phyloP scores from a whole-genome alignment of 2,329 filamentous ascomycete species.

The Verticillium dahliae region DNA sequence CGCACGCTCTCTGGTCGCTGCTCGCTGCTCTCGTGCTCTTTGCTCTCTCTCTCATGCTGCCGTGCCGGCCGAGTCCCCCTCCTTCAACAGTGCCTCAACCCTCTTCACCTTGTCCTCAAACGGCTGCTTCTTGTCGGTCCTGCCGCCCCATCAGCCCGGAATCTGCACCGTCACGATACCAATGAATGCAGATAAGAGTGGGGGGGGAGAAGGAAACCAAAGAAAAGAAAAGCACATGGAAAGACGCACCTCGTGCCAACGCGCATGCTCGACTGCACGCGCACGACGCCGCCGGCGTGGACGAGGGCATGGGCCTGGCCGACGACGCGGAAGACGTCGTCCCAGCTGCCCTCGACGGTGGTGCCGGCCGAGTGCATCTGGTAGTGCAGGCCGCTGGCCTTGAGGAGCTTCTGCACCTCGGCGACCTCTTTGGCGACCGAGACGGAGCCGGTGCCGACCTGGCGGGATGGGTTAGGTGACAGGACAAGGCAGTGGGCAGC shows the following conservation, averaged over 20 bases:
- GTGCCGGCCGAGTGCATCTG: constrained; percentile 92
- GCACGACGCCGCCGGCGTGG: constrained; percentile 67
- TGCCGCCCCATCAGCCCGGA: constrained; percentile 19
- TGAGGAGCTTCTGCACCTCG: constrained; percentile 78
- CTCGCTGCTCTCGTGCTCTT: too few species aligned
- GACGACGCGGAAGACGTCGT: constrained; percentile 75
- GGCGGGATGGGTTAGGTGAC: not conserved
- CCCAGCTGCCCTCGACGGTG: constrained; percentile 89
- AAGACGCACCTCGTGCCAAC: constrained; percentile 66
- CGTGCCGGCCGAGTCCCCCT: not conserved
- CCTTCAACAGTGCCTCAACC: constrained; percentile 27
- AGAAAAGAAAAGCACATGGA: not conserved
- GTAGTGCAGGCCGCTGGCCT: constrained; percentile 73
- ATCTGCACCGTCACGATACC: not conserved
- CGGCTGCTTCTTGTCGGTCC: constrained; percentile 80
- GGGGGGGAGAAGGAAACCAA: too few species aligned
- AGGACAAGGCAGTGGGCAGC: not conserved
- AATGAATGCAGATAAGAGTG: too few species aligned
- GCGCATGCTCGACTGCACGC: constrained; percentile 85
- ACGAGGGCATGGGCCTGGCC: constrained; percentile 79
- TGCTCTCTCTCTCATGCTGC: too few species aligned
- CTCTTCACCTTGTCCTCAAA: constrained; percentile 73
- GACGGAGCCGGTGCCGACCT: constrained; percentile 73
- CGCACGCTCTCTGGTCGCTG: too few species aligned
- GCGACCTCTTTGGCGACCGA: constrained; percentile 82